These are phyloP conservation scores for Aphanomyces euteiches DNA, from an alignment of 352 stramenopile genomes.

Conservation along the genomic window DNA sequence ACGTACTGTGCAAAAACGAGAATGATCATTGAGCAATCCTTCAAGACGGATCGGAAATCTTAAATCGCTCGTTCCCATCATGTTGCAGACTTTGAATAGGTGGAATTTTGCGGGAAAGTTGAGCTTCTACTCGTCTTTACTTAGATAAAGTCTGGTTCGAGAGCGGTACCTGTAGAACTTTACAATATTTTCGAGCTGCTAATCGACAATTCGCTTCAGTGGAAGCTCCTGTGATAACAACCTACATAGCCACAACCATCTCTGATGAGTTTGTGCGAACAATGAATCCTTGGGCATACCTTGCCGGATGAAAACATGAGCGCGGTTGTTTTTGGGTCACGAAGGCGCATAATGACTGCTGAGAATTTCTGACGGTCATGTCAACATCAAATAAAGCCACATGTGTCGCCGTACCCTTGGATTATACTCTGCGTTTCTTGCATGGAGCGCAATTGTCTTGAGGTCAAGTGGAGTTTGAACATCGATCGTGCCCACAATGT, in stretches of 20 bases:
- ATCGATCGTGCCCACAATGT: conserved; percentile 94
- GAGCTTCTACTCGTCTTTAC: conserved; percentile 57
- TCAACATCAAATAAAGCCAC: not conserved
- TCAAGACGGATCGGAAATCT: conserved; percentile 98
- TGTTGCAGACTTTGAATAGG: conserved; percentile 96
- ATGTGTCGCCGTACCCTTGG: conserved; percentile 76
- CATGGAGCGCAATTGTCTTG: conserved; percentile 95
- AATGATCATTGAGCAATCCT: conserved; percentile 95
- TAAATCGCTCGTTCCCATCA: conserved; percentile 97
- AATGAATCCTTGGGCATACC: conserved; percentile 35
- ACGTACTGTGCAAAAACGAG: conserved; percentile 91
- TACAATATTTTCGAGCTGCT: conserved; percentile 81
- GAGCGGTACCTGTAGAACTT: conserved; percentile 47
- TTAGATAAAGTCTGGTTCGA: not conserved
- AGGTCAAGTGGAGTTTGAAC: conserved; percentile 94
- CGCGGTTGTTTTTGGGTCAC: conserved; percentile 96
- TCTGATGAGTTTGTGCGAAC: not conserved
- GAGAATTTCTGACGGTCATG: conserved; percentile 73
- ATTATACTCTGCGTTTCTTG: conserved; percentile 99
- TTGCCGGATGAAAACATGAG: conserved; percentile 98
- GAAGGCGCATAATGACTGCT: conserved; percentile 93
- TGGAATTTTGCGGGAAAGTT: conserved; percentile 82
- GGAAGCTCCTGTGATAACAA: conserved; percentile 78
- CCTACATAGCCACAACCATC: conserved; percentile 36
- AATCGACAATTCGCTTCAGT: conserved; percentile 79